Evolutionary conservation across 2,329 filamentous ascomycete genomes (phyloP), one percentile per base, ranked within the genome.

Genomic region (Claviceps spartinae): DNA sequence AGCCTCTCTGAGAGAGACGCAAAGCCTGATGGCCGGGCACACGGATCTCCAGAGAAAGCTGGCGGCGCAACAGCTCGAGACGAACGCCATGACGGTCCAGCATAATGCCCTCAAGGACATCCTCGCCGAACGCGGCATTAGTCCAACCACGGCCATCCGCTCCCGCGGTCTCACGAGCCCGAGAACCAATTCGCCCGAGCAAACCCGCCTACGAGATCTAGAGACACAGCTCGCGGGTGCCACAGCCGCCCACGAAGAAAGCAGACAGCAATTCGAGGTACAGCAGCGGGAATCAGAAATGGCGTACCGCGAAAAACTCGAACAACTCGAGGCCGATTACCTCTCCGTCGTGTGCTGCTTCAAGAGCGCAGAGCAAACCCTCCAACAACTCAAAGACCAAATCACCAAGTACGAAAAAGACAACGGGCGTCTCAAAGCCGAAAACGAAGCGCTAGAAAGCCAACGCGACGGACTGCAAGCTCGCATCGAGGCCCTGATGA

Each of bases 291-390:
- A 95, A 62, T 85, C 88, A n/a, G 91, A 95, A 65, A 78, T 82
- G 52, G 80, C 86, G 47, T 97, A 95, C 70, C 86, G 90, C 56
- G 90, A 96, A 65, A 96, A 96, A 67, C 77, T 98, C 50, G 81
- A 88, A 54, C 90, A 95, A 64, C 81, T 98, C 36, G 90, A 97
- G 69, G 95, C 90, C 64, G 93, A 98, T 66, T 96, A 98, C 65
- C 89, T 96, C 67, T 95, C 93, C 43, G 91, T 93, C 16, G 90
- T 97, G 48, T 93, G 96, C 68, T 98, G 98, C 63, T 88, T 98
- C 59, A 94, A 95, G 69, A 93, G 93, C 54, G 97, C 93, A 1
- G 93, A 98, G 69, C 97, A 96, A 77, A 96, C 98, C 89, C 79
- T 98, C 48, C 90, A 93, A 69, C 91, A 94, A 67, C 91, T 98